Evolutionary conservation across 129 eudicot genomes (phyloP).

Genomic region (Lactuca sativa): DNA sequence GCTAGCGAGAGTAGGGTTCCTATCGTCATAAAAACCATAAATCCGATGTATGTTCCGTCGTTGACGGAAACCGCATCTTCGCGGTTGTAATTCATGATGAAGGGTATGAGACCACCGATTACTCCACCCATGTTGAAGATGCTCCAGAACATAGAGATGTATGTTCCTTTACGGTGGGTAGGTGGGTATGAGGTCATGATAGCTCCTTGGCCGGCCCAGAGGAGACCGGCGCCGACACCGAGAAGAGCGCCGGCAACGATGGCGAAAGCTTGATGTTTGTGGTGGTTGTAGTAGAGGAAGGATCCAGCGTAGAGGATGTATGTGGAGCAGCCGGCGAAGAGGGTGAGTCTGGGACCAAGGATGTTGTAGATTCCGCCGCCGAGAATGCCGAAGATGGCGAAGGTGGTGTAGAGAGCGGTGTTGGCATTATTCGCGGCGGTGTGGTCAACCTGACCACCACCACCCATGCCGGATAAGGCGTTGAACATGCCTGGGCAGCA

Average conservation of each 20-base stretch:
- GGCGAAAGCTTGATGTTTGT: conserved; percentile 67
- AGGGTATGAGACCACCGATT: conserved; percentile 89
- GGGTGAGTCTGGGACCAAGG: conserved; percentile 74
- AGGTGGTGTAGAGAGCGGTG: conserved; percentile 95
- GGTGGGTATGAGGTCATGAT: conserved; percentile 97
- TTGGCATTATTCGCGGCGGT: conserved; percentile 90
- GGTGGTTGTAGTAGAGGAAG: conserved; percentile 80
- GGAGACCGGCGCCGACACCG: conserved; percentile 87
- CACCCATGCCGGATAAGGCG: conserved; percentile 98
- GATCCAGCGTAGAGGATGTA: conserved; percentile 85
- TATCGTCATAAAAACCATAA: conserved; percentile 82
- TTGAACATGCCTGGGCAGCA: conserved; percentile 99
- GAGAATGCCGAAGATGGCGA: conserved; percentile 79
- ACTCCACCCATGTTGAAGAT: conserved; percentile 95
- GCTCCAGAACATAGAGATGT: conserved; percentile 88
- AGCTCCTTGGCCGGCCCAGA: conserved; percentile 98
- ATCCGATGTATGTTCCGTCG: conserved; percentile 92
- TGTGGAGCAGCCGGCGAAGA: conserved; percentile 77
- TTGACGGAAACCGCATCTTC: conserved; percentile 65
- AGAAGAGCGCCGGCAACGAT: conserved; percentile 76
- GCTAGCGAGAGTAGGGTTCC: conserved; percentile 63
- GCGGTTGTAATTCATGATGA: conserved; percentile 57
- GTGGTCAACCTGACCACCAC: conserved; percentile 93
- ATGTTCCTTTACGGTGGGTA: conserved; percentile 59
- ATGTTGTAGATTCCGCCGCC: conserved; percentile 98